These are phyloP conservation scores for Xylariaceae sp. DNA, from an alignment of 2,329 filamentous ascomycete species.

Conservation along the genomic window DNA sequence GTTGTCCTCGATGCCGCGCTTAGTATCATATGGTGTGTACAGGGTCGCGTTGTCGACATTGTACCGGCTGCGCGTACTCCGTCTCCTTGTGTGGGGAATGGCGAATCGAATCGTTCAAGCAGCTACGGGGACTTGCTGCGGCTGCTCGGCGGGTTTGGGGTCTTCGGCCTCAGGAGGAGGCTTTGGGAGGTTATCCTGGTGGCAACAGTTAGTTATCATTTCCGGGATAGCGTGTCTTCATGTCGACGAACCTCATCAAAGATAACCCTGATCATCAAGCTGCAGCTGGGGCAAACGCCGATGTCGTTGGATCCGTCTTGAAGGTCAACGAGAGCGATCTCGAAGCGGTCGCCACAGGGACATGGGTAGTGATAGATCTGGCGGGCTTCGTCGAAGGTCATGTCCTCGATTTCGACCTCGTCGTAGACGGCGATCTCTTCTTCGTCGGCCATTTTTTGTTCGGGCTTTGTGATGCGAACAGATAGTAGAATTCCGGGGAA, in stretches of 20 bases:
- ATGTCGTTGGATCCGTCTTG: conserved; percentile 81
- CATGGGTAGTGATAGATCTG: conserved; percentile 96
- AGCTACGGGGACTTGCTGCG: conserved; percentile 27
- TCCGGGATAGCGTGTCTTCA: neutral
- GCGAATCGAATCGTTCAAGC: conserved; percentile 19
- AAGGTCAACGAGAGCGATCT: conserved; percentile 81
- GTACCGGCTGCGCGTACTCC: neutral
- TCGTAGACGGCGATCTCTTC: conserved; percentile 75
- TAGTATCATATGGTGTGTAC: too few species aligned
- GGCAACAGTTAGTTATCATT: conserved; percentile 8
- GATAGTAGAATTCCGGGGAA: neutral
- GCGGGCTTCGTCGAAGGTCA: conserved; percentile 79
- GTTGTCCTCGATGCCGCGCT: conserved; percentile 1
- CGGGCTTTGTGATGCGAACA: too few species aligned
- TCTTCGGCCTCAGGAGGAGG: conserved; percentile 27
- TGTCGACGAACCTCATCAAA: conserved; percentile 69
- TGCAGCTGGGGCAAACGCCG: conserved; percentile 96
- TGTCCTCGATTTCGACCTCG: conserved; percentile 98
- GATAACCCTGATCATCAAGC: conserved; percentile 92
- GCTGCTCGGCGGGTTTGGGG: conserved; percentile 19
- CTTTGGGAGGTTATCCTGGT: conserved; percentile 29
- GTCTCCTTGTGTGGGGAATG: conserved; percentile 1
- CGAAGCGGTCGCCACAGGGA: conserved; percentile 94
- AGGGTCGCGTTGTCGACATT: too few species aligned
- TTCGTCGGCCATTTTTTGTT: conserved; percentile 62